Evolutionary conservation across 306 rosid species (phyloP).

Genomic region (Begonia fuchsioides): DNA sequence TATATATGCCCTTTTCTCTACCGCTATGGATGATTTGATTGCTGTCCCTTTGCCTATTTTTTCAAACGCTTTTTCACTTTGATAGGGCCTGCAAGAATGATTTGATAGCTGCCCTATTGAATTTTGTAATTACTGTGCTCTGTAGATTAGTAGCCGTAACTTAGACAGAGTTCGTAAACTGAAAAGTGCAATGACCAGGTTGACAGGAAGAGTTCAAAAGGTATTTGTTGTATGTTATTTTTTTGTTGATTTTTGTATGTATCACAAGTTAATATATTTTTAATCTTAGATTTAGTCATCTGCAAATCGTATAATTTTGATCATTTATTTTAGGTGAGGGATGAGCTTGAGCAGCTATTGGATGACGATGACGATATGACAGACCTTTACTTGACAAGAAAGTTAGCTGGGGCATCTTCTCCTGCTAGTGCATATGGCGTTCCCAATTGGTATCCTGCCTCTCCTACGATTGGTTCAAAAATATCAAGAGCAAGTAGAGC

Average conservation of each 20-base stretch:
- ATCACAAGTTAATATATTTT: too few species aligned
- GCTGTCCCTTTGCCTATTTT: not conserved
- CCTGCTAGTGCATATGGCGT: conserved; percentile 58
- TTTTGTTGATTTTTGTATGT: too few species aligned
- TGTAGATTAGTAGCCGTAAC: conserved; percentile 89
- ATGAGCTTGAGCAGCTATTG: conserved; percentile 85
- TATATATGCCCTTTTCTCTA: not conserved
- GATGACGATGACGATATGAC: conserved; percentile 98
- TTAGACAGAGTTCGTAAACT: conserved; percentile 91
- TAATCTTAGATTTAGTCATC: too few species aligned
- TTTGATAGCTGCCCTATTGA: not conserved
- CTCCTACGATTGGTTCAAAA: conserved; percentile 55
- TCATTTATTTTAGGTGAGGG: conserved; percentile 45
- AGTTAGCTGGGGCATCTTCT: conserved; percentile 48
- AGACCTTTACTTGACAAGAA: conserved; percentile 86
- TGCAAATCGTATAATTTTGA: not conserved
- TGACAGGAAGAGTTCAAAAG: conserved; percentile 97
- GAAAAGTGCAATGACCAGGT: conserved; percentile 96
- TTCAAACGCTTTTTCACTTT: conserved; percentile 7
- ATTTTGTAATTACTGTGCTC: conserved; percentile 6
- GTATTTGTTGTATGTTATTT: conserved; percentile 14
- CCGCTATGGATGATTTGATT: not conserved
- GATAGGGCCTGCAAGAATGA: conserved; percentile 18
- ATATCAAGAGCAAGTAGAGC: conserved; percentile 77
- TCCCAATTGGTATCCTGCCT: conserved; percentile 36